Base-by-base conservation (phyloP, 768 basidiomycete genomes). In the Pholiota molesta region DNA sequence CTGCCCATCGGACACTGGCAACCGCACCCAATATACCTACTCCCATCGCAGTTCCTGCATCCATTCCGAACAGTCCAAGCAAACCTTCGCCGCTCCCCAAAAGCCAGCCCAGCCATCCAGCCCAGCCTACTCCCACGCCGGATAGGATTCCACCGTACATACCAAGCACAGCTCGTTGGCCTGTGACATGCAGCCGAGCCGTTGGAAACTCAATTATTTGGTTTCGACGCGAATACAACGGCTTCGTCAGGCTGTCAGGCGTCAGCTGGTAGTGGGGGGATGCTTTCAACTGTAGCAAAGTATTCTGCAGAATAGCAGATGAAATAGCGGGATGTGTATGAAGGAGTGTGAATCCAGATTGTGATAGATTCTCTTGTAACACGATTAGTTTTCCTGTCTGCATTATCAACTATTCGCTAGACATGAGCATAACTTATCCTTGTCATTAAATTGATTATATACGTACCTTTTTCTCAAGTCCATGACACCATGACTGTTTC, bases 121-220 rank as follows among this genome's bases (percentile, higher is more conserved):
- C 77, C 87, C 89, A 92, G 17, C 85, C 79, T 5, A 88, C 65
- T 9, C 82, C 79, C 26, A 79, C 74, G 16, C 89, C 85, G 2
- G 78, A 73, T 1, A 81, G 71, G 2, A 83, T 66, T 10, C 86
- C 81, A 1, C 79, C 78, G 13, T 81, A 73, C 69, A 84, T 81
- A 1, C 79, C 80, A 8, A 88, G 62, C 13, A 88, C 79, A 2
- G 80, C 79, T 11, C 78, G 77, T 68, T 92, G 90, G 4, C 84
- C 91, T 19, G 84, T 77, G n/a, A 83, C 68, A 66, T 93, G 90
- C 31, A 94, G 77, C 17, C 78, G 78, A 8, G 79, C 75, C 3
- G 87, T 89, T 16, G 88, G 83, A 58, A 82, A 78, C 44, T 73
- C 69, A n/a, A 79, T 73, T 51, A 92, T 75, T 66, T 89, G 87